These are phyloP conservation scores for Tillandsia leiboldiana DNA, from an alignment of 176 grass and related monocot species.

Conservation along the genomic window DNA sequence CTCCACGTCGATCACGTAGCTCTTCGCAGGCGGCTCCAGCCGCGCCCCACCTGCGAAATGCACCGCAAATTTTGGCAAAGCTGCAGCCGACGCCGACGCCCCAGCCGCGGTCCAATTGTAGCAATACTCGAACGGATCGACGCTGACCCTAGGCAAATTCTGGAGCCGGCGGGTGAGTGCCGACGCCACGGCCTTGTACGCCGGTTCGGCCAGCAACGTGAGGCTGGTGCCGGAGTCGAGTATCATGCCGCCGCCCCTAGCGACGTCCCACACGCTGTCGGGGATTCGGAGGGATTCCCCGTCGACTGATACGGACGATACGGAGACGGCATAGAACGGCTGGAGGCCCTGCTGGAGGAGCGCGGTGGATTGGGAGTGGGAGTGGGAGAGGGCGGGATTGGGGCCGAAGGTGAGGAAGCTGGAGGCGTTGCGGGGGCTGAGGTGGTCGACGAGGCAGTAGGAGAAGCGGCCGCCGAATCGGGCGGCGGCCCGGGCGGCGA, in stretches of 20 bases:
- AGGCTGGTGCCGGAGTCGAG: conserved; percentile 79
- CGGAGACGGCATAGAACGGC: conserved; percentile 23
- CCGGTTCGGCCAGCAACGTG: conserved; percentile 31
- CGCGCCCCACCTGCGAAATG: conserved; percentile 33
- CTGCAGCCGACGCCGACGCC: conserved; percentile 5
- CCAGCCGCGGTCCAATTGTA: conserved; percentile 52
- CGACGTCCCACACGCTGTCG: conserved; percentile 38
- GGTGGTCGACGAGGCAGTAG: conserved; percentile 72
- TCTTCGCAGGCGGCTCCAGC: conserved; percentile 46
- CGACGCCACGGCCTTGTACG: conserved; percentile 32
- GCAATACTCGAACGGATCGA: conserved; percentile 55
- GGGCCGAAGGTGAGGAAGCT: conserved; percentile 66
- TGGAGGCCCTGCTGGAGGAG: conserved; percentile 21
- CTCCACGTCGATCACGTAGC: conserved; percentile 53
- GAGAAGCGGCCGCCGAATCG: conserved; percentile 64
- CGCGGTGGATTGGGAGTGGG: conserved; percentile 2
- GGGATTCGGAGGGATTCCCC: conserved; percentile 41
- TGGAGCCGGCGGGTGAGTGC: conserved; percentile 33
- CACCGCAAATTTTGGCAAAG: conserved; percentile 28
- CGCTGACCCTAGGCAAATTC: conserved; percentile 25
- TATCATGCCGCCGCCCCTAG: conserved; percentile 28
- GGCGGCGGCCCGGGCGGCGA: conserved; percentile 27
- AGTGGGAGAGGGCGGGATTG: conserved; percentile 16
- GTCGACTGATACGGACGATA: conserved; percentile 33
- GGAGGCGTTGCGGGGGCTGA: conserved; percentile 40